Evolutionary conservation across 257 asterid species (phyloP), one percentile per base, ranked within the genome.

Genomic region (Lantana camara): DNA sequence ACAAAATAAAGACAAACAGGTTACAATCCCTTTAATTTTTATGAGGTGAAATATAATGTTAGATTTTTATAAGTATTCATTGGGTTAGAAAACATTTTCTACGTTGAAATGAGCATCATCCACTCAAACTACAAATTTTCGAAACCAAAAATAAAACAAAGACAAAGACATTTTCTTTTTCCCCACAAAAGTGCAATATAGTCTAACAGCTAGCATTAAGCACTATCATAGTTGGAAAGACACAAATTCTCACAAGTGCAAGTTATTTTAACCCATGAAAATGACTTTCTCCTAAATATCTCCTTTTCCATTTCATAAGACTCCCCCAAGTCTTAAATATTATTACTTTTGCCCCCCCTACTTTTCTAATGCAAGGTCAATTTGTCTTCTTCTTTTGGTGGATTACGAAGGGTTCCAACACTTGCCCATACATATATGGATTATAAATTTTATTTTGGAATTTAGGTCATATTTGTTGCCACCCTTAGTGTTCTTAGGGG

Each of bases 231-330:
- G 72, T 68, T 65, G 82, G 79, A 72, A 79, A 69, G 70, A 64
- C 59, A 67, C 51, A 48, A 60, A 29, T n/a, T n/a, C 0, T 35
- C 35, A 38, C 55, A 57, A 79, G 53, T 70, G 64, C 71, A 64
- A 62, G 37, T 45, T 70, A 59, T 67, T 45, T 35, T 14, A 52
- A 58, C 50, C 58, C 20, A 29, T 47, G 96, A 88, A 72, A 80
- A 81, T 64, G 96, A 88, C 89, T 27, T 54, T 44, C 61, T 76
- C 93, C 89, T 84, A 87, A 83, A 68, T 38, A 40, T 63, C 47
- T 60, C 53, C 48, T 79, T 35, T 73, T 75, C 77, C 79, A 75
- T 75, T 71, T 1, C 44, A 51, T 9, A 32, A 44, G 48, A 40
- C 44, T 20, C 45, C 46, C 50, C 68, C 61, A 15, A 11, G 24